Base-by-base conservation (phyloP, 2,329 filamentous ascomycete genomes). In the Aspergillus neoniger region DNA sequence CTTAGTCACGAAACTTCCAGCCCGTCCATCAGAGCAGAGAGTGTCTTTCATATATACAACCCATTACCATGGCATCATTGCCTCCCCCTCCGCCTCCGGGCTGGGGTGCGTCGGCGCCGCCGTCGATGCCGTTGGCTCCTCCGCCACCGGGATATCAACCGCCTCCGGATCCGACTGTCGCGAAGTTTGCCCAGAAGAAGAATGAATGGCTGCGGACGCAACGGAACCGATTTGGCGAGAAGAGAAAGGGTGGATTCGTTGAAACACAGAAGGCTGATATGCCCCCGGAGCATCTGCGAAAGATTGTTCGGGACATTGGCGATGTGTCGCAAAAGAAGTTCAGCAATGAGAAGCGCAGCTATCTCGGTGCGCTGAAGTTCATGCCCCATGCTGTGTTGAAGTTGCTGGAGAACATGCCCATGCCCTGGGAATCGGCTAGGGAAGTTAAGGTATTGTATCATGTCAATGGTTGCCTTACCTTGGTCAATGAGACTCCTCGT, bases 321-420 rank as follows among this genome's bases (percentile, higher is more conserved):
- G 95, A 99, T 82, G 94, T 99, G 54, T 98, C 94, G 57, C 96
- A 99, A 79, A 98, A 97, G 82, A 98, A 97, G 78, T 99, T 97
- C 82, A 97, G 92, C 67, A 96, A 90, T 73, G 95, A 99, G 81
- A 99, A 99, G 84, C 87, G 95, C 68, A 97, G 93, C 79, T 99
- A 99, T 77, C 85, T 99, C 51, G 96, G 96, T 64, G 95, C 96
- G 36, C 80, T 99, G 65, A 99, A 99, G 80, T 99, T 97, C 80
- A 99, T 99, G 95, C 95, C 95, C 1, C 95, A 99, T 75, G 95
- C 95, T 5, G 95, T 99, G 10, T 80, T 99, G 80, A 99, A 99
- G 82, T 84, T 99, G 23, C 79, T 99, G 59, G 95, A 99, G 81
- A 99, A 99, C 72, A 99, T 99, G 95, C 95, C 95, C 4, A 99